Evolutionary conservation across 352 stramenopile genomes (phyloP).

Genomic region (Pythium chondricola): DNA sequence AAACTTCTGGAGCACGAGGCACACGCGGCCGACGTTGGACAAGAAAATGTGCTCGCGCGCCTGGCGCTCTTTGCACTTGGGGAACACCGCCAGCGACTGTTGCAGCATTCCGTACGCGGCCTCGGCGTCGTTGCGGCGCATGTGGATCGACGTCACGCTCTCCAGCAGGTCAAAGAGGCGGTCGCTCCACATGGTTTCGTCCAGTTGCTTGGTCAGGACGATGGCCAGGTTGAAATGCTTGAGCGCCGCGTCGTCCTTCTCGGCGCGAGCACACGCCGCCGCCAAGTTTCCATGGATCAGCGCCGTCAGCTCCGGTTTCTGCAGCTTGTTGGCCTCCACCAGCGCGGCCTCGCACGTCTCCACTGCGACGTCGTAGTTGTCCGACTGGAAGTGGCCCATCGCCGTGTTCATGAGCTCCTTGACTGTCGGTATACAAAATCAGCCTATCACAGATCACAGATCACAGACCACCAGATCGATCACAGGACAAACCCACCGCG

Average conservation of each 20-base stretch:
- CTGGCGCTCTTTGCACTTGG: constrained; percentile 29
- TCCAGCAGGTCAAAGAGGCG: constrained; percentile 57
- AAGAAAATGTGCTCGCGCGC: constrained; percentile 42
- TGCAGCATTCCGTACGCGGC: constrained; percentile 47
- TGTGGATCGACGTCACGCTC: constrained; percentile 44
- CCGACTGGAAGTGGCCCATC: constrained; percentile 53
- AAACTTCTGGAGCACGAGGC: constrained; percentile 44
- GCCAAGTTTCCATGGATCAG: constrained; percentile 65
- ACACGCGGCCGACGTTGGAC: constrained; percentile 52
- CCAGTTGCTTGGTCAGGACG: constrained; percentile 21
- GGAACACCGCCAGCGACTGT: constrained; percentile 41
- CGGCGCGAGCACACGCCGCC: constrained; percentile 42
- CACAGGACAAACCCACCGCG: constrained; percentile 7
- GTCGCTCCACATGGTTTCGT: constrained; percentile 26
- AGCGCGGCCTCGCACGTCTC: constrained; percentile 40
- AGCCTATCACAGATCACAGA: constrained; percentile 2
- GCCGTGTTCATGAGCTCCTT: constrained; percentile 46
- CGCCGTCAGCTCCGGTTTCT: constrained; percentile 55
- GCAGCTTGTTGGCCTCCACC: constrained; percentile 39
- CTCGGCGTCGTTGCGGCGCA: constrained; percentile 44
- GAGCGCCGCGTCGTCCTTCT: constrained; percentile 50
- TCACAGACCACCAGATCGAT: background rate
- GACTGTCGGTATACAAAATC: constrained; percentile 15
- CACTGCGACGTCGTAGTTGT: constrained; percentile 47
- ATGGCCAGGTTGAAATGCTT: constrained; percentile 59